phyloP scores from a whole-genome alignment of 2,329 filamentous ascomycete genomes.

The Fusarium piperis region DNA sequence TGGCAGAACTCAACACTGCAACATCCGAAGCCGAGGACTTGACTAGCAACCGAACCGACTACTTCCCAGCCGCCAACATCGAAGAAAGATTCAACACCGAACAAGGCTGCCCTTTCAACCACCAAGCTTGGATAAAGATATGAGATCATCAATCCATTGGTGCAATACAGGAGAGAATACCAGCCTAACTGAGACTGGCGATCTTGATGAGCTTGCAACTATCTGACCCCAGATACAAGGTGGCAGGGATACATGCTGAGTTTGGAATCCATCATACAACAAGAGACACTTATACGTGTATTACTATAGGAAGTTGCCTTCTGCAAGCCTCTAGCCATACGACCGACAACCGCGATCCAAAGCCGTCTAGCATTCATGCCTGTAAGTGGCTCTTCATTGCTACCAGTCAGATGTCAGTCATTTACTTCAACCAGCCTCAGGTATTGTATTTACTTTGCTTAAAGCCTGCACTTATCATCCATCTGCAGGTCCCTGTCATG shows the following conservation, averaged over 20 bases:
- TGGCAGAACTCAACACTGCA: neutral
- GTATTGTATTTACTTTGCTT: too few species aligned
- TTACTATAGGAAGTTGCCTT: too few species aligned
- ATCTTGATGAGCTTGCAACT: neutral
- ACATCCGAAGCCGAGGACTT: accelerated
- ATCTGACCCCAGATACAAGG: neutral
- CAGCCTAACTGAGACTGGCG: neutral
- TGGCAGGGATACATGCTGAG: accelerated
- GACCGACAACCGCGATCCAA: too few species aligned
- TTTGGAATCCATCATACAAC: neutral
- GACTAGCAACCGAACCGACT: neutral
- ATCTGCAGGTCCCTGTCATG: neutral
- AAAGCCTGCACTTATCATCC: too few species aligned
- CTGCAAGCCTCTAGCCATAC: too few species aligned
- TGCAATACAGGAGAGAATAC: accelerated
- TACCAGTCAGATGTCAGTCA: too few species aligned
- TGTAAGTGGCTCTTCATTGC: too few species aligned
- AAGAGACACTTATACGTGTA: neutral
- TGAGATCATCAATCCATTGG: neutral
- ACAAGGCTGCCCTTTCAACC: neutral
- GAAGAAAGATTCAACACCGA: neutral
- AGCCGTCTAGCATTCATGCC: too few species aligned
- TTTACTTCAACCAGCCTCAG: too few species aligned
- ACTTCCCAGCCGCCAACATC: neutral
- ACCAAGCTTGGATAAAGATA: neutral